These are phyloP conservation scores for Karstenula rhodostoma DNA, from an alignment of 2,329 filamentous ascomycete species.

Conservation along the genomic window DNA sequence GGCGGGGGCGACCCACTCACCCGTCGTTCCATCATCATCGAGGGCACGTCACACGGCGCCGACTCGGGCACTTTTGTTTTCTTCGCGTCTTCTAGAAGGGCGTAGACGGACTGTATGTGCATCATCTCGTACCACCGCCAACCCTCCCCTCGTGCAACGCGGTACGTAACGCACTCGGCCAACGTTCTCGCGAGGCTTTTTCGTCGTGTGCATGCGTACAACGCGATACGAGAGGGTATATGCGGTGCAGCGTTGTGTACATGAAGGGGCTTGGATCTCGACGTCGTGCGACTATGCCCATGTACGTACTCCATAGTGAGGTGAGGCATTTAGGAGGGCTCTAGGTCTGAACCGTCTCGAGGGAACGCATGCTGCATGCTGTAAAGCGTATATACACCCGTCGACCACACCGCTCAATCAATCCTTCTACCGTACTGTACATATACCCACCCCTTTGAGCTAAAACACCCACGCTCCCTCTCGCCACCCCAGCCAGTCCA, in stretches of 20 bases:
- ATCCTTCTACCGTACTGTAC: too few species aligned
- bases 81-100: neutral
- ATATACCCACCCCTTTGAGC: too few species aligned
- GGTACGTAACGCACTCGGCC: neutral
- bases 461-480: too few species aligned
- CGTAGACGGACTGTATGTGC: neutral
- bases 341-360: neutral
- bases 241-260: neutral
- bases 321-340: neutral
- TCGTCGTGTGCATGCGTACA: neutral
- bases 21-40: neutral
- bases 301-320: too few species aligned
- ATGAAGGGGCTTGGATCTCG: neutral
- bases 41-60: slow-evolving; percentile 2
- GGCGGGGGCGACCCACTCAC: neutral
- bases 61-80: neutral
- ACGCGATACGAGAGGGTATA: too few species aligned
- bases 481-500: too few species aligned
- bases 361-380: too few species aligned
- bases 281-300: neutral
- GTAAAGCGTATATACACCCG: too few species aligned
- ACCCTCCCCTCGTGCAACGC: too few species aligned
- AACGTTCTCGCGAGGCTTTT: neutral
- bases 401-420: neutral
- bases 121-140: neutral